Base-by-base conservation (phyloP, 441 rosid genomes). In the Euphorbia celastroides region DNA sequence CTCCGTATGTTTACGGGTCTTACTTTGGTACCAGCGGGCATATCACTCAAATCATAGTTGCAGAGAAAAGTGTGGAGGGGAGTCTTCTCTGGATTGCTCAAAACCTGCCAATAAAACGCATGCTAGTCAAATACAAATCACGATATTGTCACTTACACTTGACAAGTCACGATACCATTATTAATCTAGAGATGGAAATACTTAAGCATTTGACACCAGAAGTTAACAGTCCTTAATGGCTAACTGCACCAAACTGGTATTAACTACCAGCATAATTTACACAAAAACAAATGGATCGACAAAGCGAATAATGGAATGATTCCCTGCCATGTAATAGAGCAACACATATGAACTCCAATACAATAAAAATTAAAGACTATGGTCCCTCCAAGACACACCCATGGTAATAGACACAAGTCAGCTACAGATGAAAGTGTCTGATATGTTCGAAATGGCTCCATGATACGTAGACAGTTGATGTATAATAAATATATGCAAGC, bases 61-160 rank as follows among this genome's bases (percentile, higher is more conserved):
- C 98, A 93, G 68, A 93, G 80, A 80, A 88, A 90, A n/a, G 93
- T 90, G 88, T 93, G 97, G 69, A 93, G 82, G 32, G 98, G 98
- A 9, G 98, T 90, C 80, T 89, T 93, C 76, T 93, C 98, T 42
- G 98, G 98, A 75, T 93, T 93, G 88, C 98, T 90, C 65, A 93
- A 83, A 71, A 93, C 98, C 98, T 93, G 83, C 73, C 78, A 2
- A 72, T n/a, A 57, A 48, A 26, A 74, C 74, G 31, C 60, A 64
- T 28, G 36, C 68, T 17, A 60, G 50, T 51, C 19, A 50, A 17
- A 22, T 69, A 23, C 56, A 62, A 62, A 27, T 17, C 38, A 25
- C 51, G 28, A 68, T 46, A 60, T n/a, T 19, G 56, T 48, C 22
- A 48, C 3, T 48, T 17, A 48, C 23, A 48, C 22, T 17, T 4